Base-by-base conservation (phyloP, 345 rosid species). In the Turritis glabra region DNA sequence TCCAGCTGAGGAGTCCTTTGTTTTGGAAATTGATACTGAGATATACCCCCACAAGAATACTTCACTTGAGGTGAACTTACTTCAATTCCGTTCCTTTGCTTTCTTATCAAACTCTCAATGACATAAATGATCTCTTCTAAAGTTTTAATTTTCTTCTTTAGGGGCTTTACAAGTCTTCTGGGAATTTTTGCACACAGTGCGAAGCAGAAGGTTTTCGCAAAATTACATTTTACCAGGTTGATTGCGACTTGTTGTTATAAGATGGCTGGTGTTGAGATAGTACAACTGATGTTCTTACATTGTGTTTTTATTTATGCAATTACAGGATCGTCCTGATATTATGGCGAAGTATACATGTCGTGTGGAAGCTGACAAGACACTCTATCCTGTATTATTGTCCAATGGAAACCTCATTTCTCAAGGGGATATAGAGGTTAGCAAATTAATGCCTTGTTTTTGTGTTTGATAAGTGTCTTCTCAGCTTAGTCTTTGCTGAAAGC, bases 121-220 rank as follows among this genome's bases (percentile, higher is more conserved):
- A 32, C 41, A 4, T 65, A 48, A 53, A 3, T 33, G 55, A 44
- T 41, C 29, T 32, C 41, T 73, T 64, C 2, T 41, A 48, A 30
- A 43, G 8, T 52, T 40, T 71, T 15, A 18, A 2, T 4, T 25
- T 33, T 70, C 23, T 67, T 73, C 44, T 56, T 21, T 62, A 92
- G 99, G 99, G 97, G 58, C 98, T 96, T 71, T 96, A 92, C 89
- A 88, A 88, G 82, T 86, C 99, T 41, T 90, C 98, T 66, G 91
- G 91, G 70, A 90, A 85, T 78, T 96, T 90, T 82, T 92, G 99
- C 83, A 92, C 99, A 10, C 99, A 95, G 72, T 92, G 99, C 65
- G 98, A 95, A 87, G 98, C 99, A 30, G 99, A 96, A 84, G 98
- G 97, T 68, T 96, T 96, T 79, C 86, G 94, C 18, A 92, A 90